These are phyloP conservation scores for Tolypocladium cylindrosporum DNA, from an alignment of 2,329 filamentous ascomycete genomes.

Conservation along the genomic window DNA sequence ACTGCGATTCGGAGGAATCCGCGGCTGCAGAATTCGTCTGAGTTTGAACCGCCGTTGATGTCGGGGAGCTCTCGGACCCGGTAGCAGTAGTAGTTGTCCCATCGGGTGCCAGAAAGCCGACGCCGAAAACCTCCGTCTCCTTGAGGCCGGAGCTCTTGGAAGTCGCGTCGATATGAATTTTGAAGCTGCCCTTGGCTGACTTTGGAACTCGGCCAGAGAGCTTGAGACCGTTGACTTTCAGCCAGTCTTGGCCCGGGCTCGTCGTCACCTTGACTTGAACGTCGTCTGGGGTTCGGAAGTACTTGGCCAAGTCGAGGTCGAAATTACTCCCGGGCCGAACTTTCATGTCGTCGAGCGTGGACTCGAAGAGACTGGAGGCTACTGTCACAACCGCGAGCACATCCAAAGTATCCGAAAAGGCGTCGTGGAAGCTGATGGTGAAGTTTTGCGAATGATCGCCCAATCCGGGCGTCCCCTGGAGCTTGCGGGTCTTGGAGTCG, in stretches of 20 bases:
- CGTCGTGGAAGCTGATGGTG: constrained; percentile 49
- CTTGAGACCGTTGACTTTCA: constrained; percentile 26
- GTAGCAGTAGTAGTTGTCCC: constrained; percentile 13
- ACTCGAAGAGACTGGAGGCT: constrained; percentile 27
- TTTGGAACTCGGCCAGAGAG: constrained; percentile 31
- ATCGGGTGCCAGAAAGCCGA: constrained; percentile 21
- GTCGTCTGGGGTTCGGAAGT: constrained; percentile 29
- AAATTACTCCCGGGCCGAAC: constrained; percentile 30
- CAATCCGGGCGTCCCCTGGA: constrained; percentile 56
- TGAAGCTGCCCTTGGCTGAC: constrained; percentile 19
- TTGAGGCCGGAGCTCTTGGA: constrained; percentile 21
- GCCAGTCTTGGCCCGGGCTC: constrained; percentile 30
- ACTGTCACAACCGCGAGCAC: constrained; percentile 36
- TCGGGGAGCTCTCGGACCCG: constrained; percentile 11
- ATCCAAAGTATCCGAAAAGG: constrained; percentile 47
- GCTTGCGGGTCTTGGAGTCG: constrained; percentile 46
- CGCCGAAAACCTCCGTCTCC: constrained; percentile 26
- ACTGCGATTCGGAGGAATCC: constrained; percentile 5
- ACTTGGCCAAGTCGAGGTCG: constrained; percentile 29
- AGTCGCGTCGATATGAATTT: constrained; percentile 19
- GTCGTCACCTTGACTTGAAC: constrained; percentile 25
- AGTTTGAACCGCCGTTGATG: constrained; percentile 11
- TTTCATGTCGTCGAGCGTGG: constrained; percentile 27
- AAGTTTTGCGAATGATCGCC: constrained; percentile 51
- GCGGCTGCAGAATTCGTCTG: constrained; percentile 9